These are phyloP conservation scores for Achaetomium macrosporum DNA, from an alignment of 2,329 filamentous ascomycete genomes.

Conservation along the genomic window DNA sequence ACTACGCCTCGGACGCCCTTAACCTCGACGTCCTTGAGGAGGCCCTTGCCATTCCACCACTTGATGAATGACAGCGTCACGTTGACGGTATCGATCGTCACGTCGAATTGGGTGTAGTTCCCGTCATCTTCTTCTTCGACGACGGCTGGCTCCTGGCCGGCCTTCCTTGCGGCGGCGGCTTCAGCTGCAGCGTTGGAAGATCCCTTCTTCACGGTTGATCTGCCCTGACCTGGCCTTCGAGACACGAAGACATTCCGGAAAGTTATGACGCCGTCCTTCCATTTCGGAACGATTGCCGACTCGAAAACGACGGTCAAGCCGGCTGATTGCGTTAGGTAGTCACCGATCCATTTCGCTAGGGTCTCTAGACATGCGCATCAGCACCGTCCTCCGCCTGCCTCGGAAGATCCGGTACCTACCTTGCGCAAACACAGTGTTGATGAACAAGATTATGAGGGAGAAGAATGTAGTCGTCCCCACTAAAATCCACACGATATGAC, in stretches of 20 bases:
- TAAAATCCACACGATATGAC: conserved; percentile 92
- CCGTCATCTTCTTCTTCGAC: conserved; percentile 64
- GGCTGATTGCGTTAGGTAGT: conserved; percentile 90
- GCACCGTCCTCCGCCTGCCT: neutral
- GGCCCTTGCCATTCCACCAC: conserved; percentile 96
- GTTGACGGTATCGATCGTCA: conserved; percentile 91
- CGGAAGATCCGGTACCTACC: conserved; percentile 43
- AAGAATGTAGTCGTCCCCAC: conserved; percentile 97
- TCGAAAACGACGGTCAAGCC: conserved; percentile 94
- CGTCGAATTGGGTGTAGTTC: conserved; percentile 96
- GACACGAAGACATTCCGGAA: conserved; percentile 97
- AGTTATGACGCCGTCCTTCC: conserved; percentile 90
- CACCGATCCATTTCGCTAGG: conserved; percentile 85
- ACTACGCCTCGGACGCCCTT: conserved; percentile 89
- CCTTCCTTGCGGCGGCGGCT: conserved; percentile 66
- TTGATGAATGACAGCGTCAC: conserved; percentile 96
- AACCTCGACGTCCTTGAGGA: conserved; percentile 86
- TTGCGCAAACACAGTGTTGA: conserved; percentile 96
- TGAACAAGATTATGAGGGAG: conserved; percentile 79
- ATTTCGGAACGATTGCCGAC: conserved; percentile 93
- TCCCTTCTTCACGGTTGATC: conserved; percentile 84
- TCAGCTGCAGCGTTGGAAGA: conserved; percentile 80
- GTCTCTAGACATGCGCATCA: conserved; percentile 57
- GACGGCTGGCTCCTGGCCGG: conserved; percentile 39
- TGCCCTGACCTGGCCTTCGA: conserved; percentile 73